Evolutionary conservation across 345 rosid genomes (phyloP), one percentile per base, ranked within the genome.

Genomic region (Sisymbrium irio): DNA sequence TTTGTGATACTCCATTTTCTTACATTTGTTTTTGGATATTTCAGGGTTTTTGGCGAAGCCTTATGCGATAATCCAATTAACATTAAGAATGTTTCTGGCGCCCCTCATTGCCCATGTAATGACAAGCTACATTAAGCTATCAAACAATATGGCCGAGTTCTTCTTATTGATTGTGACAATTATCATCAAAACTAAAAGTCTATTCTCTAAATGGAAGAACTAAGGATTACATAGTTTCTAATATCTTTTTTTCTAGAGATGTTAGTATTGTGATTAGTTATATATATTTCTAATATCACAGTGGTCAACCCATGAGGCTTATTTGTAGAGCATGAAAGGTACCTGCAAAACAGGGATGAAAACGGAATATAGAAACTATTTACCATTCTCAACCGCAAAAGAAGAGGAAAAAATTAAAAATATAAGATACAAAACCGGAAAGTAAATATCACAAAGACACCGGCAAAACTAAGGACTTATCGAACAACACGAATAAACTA

Each of bases 11-110:
- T n/a, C n/a, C n/a, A n/a, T 15, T 53, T 3, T 65, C 5, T 54
- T 27, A 5, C 6, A 20, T 2, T 6, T 2, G 0, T 22, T 22
- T 22, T 22, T 22, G 0, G 18, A 69, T 13, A 5, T 10, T 63
- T 75, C 89, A 91, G 97, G 93, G 87, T 84, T 88, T 75, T 79
- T 88, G 40, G 85, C 58, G 74, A 83, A 96, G 60, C 89, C 86
- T 41, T 77, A 82, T 65, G 80, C 78, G 11, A 68, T 87, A 62
- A 27, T 83, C 12, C 84, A 68, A 6, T 39, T 80, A 76, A 7
- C 72, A 54, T 14, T 73, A 33, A 82, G 80, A 55, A 78, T 81
- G 32, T 20, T 85, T 41, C 13, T 84, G 44, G 89, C 85, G 46
- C 89, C 93, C 12, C 37, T 85, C 44, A 9, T 85, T n/a, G 77